Evolutionary conservation across 2,329 filamentous ascomycete species (phyloP), one percentile per base, ranked within the genome.

Genomic region (Pyrenophora tritici-repentis): DNA sequence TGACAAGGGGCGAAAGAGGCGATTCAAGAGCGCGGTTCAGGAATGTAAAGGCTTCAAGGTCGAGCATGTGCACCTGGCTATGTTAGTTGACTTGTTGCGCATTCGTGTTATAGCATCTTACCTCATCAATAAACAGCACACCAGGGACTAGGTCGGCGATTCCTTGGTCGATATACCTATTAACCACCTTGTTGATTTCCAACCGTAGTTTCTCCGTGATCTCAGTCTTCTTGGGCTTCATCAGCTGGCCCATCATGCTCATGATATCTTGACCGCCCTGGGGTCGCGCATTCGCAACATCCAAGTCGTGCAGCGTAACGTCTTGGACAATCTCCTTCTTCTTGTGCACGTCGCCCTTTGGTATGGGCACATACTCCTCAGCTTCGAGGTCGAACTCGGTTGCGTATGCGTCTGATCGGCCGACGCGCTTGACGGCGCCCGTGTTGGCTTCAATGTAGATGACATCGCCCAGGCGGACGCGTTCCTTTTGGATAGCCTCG

Each of bases 321-420:
- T 99, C 94, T 75, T 99, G 94, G 31, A 99, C 94, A 64, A 99
- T 96, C 78, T 99, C 94, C 81, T 99, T 99, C 86, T 97, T 97
- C 85, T 99, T 99, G 81, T 97, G 94, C 46, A 99, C 94, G 70
- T 99, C 94, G 51, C 94, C 94, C 80, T 99, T 99, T 50, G 94
- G 94, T 58, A 99, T 95, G 5, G 94, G 94, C 60, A 99, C 94
- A 74, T 99, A 99, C 77, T 99, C 94, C 77, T 99, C 94, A 2
- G 94, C 94, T 79, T 99, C 94, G 42, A 99, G 85, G 73, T 99
- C 94, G 73, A 99, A 99, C 74, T 99, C 94, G 43, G 94, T 99
- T 22, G 92, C 93, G 74, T 97, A 97, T 22, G 94, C 94, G 73
- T 99, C 94, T 38, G 91, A 96, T 69, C 94, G 85, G 43, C 94